Evolutionary conservation across 352 stramenopile genomes (phyloP).

Genomic region (Globisporangium middletonii): DNA sequence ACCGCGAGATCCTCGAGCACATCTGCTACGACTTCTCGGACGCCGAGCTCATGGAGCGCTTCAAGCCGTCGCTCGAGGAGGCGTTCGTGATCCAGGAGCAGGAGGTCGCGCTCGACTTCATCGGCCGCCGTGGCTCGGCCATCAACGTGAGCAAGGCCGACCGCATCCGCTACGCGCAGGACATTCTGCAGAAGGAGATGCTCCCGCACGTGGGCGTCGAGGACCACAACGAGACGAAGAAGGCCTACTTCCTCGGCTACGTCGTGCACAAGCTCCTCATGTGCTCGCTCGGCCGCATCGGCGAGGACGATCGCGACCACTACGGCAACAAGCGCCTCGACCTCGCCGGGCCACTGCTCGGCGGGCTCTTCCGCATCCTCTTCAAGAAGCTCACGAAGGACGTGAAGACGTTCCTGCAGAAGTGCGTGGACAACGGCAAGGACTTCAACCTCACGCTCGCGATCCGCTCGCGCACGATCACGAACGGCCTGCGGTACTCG

Average conservation of each 20-base stretch:
- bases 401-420: constrained; percentile 92
- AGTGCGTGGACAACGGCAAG: constrained; percentile 89
- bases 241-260: constrained; percentile 98
- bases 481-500: constrained; percentile 98
- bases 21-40: constrained; percentile 99
- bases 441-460: constrained; percentile 97
- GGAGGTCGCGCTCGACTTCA: constrained; percentile 98
- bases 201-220: constrained; percentile 98
- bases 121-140: constrained; percentile 93
- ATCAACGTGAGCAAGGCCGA: constrained; percentile 97
- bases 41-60: constrained; percentile 98
- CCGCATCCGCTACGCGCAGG: constrained; percentile 97
- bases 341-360: constrained; percentile 96
- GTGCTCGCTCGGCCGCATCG: constrained; percentile 95
- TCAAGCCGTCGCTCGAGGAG: constrained; percentile 98
- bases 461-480: constrained; percentile 98
- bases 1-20: constrained; percentile 99
- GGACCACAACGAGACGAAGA: constrained; percentile 97
- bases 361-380: constrained; percentile 96
- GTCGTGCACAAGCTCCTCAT: constrained; percentile 99
- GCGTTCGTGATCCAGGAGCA: constrained; percentile 98
- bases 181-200: constrained; percentile 99
- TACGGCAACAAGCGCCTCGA: constrained; percentile 99
- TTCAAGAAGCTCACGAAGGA: constrained; percentile 99
- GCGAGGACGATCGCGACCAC: constrained; percentile 99